phyloP scores from a whole-genome alignment of 2,329 filamentous ascomycete species.

The Exophiala sp. region DNA sequence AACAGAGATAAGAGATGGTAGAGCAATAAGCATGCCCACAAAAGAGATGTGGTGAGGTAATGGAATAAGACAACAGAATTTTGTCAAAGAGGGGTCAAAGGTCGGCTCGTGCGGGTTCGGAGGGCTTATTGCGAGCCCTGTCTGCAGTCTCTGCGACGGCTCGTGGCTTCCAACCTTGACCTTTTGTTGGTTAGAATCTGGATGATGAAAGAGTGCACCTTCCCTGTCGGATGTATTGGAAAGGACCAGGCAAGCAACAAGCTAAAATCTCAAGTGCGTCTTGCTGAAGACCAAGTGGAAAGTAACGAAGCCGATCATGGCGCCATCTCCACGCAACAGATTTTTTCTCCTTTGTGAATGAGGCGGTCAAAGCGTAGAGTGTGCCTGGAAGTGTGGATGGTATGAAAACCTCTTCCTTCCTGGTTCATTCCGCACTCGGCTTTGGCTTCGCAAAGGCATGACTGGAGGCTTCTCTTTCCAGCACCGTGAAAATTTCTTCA shows the following conservation, averaged over 20 bases:
- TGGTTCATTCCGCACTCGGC: too few relatives aligned
- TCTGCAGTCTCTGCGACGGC: too few relatives aligned
- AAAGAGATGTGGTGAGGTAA: conserved; percentile 27
- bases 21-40: conserved; percentile 25
- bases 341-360: background rate
- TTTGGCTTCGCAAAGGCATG: background rate
- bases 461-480: background rate
- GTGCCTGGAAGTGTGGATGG: background rate
- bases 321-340: conserved; percentile 5
- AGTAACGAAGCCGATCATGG: conserved; percentile 12
- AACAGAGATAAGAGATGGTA: conserved; percentile 30
- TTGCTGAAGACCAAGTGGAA: conserved; percentile 5
- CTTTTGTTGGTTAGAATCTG: background rate
- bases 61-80: conserved; percentile 30
- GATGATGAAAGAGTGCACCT: background rate
- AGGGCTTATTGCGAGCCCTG: background rate
- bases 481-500: conserved; percentile 6
- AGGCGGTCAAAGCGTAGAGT: background rate
- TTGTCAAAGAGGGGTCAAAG: conserved; percentile 10
- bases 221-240: background rate
- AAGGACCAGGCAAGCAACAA: background rate
- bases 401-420: background rate
- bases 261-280: background rate
- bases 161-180: too few relatives aligned
- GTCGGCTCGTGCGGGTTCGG: conserved; percentile 8